These are phyloP conservation scores for Agaricus sinodeliciosus DNA, from an alignment of 768 basidiomycete species.

Conservation along the genomic window DNA sequence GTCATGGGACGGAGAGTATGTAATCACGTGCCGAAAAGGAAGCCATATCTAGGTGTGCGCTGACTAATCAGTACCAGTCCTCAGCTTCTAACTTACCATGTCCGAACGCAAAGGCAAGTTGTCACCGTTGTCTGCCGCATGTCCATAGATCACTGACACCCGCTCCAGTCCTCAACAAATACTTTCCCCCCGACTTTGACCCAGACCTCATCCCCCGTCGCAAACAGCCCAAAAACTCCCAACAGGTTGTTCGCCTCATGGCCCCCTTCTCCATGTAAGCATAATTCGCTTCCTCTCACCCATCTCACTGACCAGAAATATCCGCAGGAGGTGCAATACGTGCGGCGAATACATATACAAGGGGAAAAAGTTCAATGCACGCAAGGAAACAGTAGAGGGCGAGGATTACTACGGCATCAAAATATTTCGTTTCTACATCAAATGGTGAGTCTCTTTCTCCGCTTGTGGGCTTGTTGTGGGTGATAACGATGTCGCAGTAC, in stretches of 20 bases:
- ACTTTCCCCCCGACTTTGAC: constrained; percentile 98
- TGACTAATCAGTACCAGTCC: constrained; percentile 11
- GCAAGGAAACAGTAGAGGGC: constrained; percentile 95
- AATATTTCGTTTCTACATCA: constrained; percentile 90
- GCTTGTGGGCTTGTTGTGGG: neutral
- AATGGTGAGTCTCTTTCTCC: constrained; percentile 51
- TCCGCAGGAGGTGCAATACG: constrained; percentile 76
- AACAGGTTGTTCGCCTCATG: constrained; percentile 98
- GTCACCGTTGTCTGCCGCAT: neutral
- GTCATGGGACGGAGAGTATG: too few species aligned
- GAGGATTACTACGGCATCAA: constrained; percentile 99
- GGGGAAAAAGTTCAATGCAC: constrained; percentile 99
- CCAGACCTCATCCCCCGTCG: constrained; percentile 91
- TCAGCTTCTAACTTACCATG: constrained; percentile 43
- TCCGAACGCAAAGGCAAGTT: constrained; percentile 74
- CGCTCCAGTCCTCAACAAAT: constrained; percentile 81
- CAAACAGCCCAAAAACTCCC: constrained; percentile 87
- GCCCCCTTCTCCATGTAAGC: constrained; percentile 95
- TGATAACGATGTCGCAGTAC: constrained; percentile 46
- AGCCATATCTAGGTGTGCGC: too few species aligned
- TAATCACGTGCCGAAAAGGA: too few species aligned
- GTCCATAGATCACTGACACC: neutral
- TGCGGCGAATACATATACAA: constrained; percentile 99
- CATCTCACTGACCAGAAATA: constrained; percentile 9
- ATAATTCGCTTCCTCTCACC: constrained; percentile 7